Evolutionary conservation across 1,284 basidiomycete species (phyloP), one percentile per base, ranked within the genome.

Genomic region (Stereum hirsutum): DNA sequence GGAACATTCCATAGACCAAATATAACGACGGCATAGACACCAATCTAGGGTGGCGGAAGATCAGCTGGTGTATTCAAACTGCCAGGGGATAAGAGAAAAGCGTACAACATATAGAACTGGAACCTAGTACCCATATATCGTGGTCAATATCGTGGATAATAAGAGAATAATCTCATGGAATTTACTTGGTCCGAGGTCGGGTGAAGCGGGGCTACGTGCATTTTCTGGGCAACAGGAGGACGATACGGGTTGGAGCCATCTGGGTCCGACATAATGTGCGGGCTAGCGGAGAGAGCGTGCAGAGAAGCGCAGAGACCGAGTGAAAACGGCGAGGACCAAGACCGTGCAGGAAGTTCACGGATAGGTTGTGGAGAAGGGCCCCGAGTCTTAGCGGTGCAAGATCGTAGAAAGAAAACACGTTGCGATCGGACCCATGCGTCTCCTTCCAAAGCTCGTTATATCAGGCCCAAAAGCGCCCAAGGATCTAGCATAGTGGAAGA

Each of bases 1-100:
- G 86, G 85, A 41, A 88, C 81, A 57, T 81, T 86, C 85, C 85
- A 88, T 49, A 85, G 68, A 19, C 81, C 85, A 53, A 88, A 87
- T 48, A 87, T 85, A 49, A 89, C 74, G 45, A 88, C 84, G 41
- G 79, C 72, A 65, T 81, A 87, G 39, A 87, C 82, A 36, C 85
- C 75, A 42, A 85, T 81, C 84, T 88, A 55, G 23, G 19, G 34
- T 23, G 35, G 20, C 25, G 31, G 19, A 28, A 27, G 25, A 26
- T 19, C 25, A 34, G 34, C 36, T 43, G 32, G 39, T 37, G 47
- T 38, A 10, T 23, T 21, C 24, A 33, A 42, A 23, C 21, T 24
- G 26, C 32, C 20, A 14, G 24, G 23, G 26, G 10, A 38, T 30
- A 10, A 39, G 34, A 41, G 47, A 32, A 49, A 32, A 28, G 74